A percentile compares a stretch with the other conserved stretches of the same genome.
Conservation (phyloP, 225 moss, liverwort and hornwort genomes). For the Marchantia paleacea region DNA sequence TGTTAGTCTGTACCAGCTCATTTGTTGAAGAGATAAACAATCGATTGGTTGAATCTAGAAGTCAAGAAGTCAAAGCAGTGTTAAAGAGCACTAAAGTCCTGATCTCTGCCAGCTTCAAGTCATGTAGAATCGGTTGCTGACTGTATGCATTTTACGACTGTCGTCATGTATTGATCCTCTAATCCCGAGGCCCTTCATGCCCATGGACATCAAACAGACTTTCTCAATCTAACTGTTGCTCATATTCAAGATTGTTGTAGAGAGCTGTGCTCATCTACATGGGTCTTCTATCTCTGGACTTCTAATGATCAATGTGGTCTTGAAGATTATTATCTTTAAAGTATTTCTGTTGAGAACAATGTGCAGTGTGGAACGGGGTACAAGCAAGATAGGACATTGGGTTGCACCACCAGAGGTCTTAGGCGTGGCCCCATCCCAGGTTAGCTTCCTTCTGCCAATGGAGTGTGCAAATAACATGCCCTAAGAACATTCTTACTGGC, state of each 20-base stretch:
- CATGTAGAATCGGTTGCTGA: no score
- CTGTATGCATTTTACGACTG: no score
- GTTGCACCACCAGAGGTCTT: constrained; percentile 14
- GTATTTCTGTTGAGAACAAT: no score
- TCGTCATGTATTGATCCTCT: no score
- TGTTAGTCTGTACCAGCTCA: no score
- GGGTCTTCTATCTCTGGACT: not conserved
- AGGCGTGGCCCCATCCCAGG: not conserved
- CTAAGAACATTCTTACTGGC: no score
- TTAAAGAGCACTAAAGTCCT: no score
- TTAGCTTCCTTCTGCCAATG: not conserved
- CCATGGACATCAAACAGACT: not conserved
- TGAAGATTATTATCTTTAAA: not conserved
- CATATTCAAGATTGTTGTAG: not conserved
- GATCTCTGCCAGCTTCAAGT: no score
- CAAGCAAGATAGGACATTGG: constrained; percentile 10
- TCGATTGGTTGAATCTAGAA: no score
- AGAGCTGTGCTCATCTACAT: not conserved
- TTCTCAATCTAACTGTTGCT: not conserved
- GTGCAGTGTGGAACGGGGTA: constrained; percentile 12
- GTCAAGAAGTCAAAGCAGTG: no score
- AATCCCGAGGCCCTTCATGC: not conserved
- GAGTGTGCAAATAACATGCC: not conserved
- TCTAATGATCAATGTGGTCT: not conserved
- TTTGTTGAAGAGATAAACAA: no score